Evolutionary conservation across 352 stramenopile genomes (phyloP).

Genomic region (Phytophthora crassamura): DNA sequence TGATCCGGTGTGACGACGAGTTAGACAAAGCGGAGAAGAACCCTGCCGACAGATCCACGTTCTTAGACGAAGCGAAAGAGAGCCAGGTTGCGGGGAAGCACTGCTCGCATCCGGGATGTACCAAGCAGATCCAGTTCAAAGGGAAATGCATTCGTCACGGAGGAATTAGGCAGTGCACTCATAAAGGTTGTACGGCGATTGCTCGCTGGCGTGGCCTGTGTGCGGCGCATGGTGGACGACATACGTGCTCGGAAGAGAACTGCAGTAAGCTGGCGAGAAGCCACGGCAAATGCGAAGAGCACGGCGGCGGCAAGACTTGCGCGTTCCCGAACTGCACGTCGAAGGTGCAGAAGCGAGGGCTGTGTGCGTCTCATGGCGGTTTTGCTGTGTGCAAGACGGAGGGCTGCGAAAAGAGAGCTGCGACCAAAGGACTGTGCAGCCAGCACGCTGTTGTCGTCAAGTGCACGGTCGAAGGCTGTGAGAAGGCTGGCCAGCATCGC

Average conservation of each 20-base stretch:
- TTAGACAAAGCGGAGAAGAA: conserved; percentile 3
- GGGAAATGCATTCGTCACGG: conserved; percentile 35
- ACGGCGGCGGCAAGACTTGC: conserved; percentile 29
- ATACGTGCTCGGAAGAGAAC: conserved; percentile 12
- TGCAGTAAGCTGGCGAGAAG: conserved; percentile 23
- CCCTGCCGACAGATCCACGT: background rate
- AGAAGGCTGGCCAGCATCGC: conserved; percentile 24
- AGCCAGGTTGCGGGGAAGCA: background rate
- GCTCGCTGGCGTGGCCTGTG: conserved; percentile 20
- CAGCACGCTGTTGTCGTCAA: conserved; percentile 11
- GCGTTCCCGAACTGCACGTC: conserved; percentile 18
- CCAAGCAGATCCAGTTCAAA: conserved; percentile 28
- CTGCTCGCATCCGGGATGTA: conserved; percentile 28
- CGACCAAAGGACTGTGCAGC: conserved; percentile 27
- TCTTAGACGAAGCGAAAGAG: conserved; percentile 1
- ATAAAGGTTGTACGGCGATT: conserved; percentile 13
- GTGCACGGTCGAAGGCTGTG: conserved; percentile 27
- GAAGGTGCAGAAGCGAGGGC: conserved; percentile 18
- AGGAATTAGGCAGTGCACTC: conserved; percentile 18
- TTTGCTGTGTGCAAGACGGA: conserved; percentile 22
- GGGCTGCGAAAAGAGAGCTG: conserved; percentile 15
- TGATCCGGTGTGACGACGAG: conserved; percentile 20
- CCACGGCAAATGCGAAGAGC: conserved; percentile 21
- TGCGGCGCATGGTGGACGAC: conserved; percentile 22
- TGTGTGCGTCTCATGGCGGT: conserved; percentile 31